A percentile compares a stretch with the other conserved stretches of the same genome.
Evolutionary conservation across 805 yeast genomes (phyloP).

Genomic region (Scheffersomyces spartinae): DNA sequence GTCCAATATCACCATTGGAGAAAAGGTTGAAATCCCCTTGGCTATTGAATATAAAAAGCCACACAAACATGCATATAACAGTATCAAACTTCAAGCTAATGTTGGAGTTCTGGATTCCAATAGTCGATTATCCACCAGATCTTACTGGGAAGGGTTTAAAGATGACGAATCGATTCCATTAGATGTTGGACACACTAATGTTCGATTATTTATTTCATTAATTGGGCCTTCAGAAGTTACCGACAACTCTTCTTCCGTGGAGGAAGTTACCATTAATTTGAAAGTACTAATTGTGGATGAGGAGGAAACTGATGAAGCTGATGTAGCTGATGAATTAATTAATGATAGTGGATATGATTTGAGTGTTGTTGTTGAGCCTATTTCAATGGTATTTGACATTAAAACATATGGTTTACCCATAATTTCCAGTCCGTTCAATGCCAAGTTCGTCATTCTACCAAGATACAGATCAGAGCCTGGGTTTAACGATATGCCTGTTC

Average conservation of each 20-base stretch:
- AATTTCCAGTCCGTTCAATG: slow-evolving; percentile 13
- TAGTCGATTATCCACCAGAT: slow-evolving; percentile 7
- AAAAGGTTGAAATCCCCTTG: slow-evolving; percentile 10
- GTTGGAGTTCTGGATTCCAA: slow-evolving; percentile 1
- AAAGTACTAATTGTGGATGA: slow-evolving; percentile 12
- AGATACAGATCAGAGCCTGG: slow-evolving; percentile 7
- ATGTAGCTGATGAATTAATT: slow-evolving; percentile 5
- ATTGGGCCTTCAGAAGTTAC: too few species aligned
- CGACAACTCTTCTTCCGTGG: slow-evolving; percentile 10
- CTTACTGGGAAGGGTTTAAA: slow-evolving; percentile 23
- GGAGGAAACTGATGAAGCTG: slow-evolving; percentile 5
- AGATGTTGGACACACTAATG: slow-evolving; percentile 12
- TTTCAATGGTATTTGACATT: slow-evolving; percentile 1
- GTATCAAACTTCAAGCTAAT: background rate
- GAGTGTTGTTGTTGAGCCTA: too few species aligned
- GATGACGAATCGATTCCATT: slow-evolving; percentile 32
- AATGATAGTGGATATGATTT: too few species aligned
- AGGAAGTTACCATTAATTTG: slow-evolving; percentile 10
- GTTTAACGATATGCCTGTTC: slow-evolving; percentile 20
- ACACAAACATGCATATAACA: slow-evolving; percentile 1
- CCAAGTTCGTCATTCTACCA: slow-evolving; percentile 15
- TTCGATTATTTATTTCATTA: too few species aligned
- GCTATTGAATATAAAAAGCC: background rate
- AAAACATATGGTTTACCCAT: slow-evolving; percentile 5
- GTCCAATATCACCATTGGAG: slow-evolving; percentile 18